Evolutionary conservation across 2,329 filamentous ascomycete genomes (phyloP).

Genomic region (Claviceps arundinis): DNA sequence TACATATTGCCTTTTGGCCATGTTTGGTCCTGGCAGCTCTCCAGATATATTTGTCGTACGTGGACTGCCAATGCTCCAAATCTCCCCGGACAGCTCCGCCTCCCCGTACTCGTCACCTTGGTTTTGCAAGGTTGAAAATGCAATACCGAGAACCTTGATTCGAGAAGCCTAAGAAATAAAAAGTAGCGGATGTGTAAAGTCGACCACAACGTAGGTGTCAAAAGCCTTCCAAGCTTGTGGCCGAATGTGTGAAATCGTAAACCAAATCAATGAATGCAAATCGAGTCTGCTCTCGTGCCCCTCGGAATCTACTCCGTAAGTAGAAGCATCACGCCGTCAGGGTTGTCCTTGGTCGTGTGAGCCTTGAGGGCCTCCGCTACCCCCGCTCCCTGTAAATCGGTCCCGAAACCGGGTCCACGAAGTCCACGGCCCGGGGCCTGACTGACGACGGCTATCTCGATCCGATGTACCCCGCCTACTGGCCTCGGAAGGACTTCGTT

Average conservation of each 20-base stretch:
- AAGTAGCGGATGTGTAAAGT: neutral
- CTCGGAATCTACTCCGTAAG: neutral
- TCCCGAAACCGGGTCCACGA: constrained; percentile 26
- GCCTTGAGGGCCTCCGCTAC: constrained; percentile 14
- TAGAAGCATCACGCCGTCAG: constrained; percentile 9
- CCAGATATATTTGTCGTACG: neutral
- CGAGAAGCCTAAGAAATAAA: neutral
- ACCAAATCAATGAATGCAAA: neutral
- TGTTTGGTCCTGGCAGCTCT: no score
- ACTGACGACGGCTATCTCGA: constrained; percentile 18
- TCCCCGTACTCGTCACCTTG: neutral
- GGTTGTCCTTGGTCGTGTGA: constrained; percentile 17
- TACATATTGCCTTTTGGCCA: no score
- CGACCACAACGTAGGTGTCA: no score
- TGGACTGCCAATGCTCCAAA: neutral
- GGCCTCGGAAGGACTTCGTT: constrained; percentile 26
- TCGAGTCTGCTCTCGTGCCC: neutral
- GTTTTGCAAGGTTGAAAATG: neutral
- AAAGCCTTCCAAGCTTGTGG: neutral
- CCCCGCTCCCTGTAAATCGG: constrained; percentile 21
- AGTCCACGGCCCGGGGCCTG: constrained; percentile 24
- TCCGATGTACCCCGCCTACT: constrained; percentile 17
- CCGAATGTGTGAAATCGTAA: neutral
- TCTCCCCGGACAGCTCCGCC: neutral
- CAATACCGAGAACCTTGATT: neutral